Evolutionary conservation across 1,284 basidiomycete species (phyloP).

Genomic region (Cutaneotrichosporon arboriforme): DNA sequence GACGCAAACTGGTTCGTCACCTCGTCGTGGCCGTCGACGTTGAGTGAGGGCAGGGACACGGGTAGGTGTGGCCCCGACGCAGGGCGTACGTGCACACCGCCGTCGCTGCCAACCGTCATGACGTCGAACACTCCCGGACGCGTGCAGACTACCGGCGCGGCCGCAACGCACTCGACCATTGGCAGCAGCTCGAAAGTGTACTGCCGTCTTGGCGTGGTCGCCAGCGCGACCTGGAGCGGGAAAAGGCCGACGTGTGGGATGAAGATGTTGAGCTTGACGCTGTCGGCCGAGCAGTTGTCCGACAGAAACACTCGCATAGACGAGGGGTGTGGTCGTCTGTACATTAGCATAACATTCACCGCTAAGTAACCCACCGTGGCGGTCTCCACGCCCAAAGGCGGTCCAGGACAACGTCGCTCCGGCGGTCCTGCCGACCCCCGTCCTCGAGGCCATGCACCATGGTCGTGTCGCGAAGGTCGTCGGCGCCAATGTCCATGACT

Average conservation of each 20-base stretch:
- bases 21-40: slow-evolving; percentile 28
- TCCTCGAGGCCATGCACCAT: slow-evolving; percentile 41
- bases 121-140: slow-evolving; percentile 62
- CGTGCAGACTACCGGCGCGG: slow-evolving; percentile 59
- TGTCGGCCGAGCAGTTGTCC: slow-evolving; percentile 26
- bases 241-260: slow-evolving; percentile 50
- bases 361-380: slow-evolving; percentile 24
- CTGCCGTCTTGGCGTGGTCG: slow-evolving; percentile 46
- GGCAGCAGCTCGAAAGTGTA: slow-evolving; percentile 19
- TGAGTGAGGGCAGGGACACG: slow-evolving; percentile 18
- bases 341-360: neutral
- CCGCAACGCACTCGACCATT: slow-evolving; percentile 52
- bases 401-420: slow-evolving; percentile 41
- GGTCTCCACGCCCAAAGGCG: slow-evolving; percentile 33
- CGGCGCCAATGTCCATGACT: slow-evolving; percentile 51
- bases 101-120: slow-evolving; percentile 57
- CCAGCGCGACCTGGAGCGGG: slow-evolving; percentile 52
- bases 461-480: slow-evolving; percentile 47
- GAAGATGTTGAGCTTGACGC: slow-evolving; percentile 48
- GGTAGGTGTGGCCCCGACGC: slow-evolving; percentile 55
- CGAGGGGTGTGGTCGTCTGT: slow-evolving; percentile 48
- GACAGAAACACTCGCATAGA: slow-evolving; percentile 38
- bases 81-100: slow-evolving; percentile 56
- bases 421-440: slow-evolving; percentile 13
- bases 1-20: slow-evolving; percentile 30